Conservation (phyloP, 2,329 filamentous ascomycete species). For the Sclerotinia minor region DNA sequence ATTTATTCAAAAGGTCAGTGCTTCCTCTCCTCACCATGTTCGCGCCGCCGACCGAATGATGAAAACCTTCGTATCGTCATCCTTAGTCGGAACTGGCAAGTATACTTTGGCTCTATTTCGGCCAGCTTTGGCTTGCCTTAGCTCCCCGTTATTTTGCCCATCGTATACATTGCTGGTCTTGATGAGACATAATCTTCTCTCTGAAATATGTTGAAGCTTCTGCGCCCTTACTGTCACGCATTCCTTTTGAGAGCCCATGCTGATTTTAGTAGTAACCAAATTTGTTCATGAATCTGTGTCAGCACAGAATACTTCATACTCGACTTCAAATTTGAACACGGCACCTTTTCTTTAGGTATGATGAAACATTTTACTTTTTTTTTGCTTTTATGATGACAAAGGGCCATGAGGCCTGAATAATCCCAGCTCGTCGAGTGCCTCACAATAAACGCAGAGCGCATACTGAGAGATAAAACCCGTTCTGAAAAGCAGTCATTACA, state of each 20-base stretch:
- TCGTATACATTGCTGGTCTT: conserved; percentile 43
- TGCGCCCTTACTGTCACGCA: too few relatives aligned
- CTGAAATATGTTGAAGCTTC: conserved; percentile 42
- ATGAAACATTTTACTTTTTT: not conserved
- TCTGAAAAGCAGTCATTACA: conserved; percentile 35
- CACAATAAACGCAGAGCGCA: conserved; percentile 72
- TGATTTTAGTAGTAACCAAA: conserved; percentile 6
- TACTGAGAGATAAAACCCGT: conserved; percentile 72
- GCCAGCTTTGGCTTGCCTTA: conserved; percentile 41
- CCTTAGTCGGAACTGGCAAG: conserved; percentile 77
- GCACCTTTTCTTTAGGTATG: conserved; percentile 4
- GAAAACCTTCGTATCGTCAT: conserved; percentile 90
- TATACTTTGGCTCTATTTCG: conserved; percentile 37
- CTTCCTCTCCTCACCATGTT: conserved; percentile 10
- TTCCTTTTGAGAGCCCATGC: not conserved
- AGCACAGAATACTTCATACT: not conserved
- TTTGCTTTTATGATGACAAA: conserved; percentile 89
- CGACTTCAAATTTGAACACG: not conserved
- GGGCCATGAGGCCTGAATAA: conserved; percentile 91
- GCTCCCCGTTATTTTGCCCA: conserved; percentile 30
- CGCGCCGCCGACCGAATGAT: conserved; percentile 59
- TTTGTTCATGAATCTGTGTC: not conserved
- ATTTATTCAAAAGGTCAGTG: conserved; percentile 21
- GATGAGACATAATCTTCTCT: conserved; percentile 57
- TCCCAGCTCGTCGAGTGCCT: conserved; percentile 99